Base-by-base conservation (phyloP, 2,329 filamentous ascomycete genomes). In the Sodiomyces alkalinus region DNA sequence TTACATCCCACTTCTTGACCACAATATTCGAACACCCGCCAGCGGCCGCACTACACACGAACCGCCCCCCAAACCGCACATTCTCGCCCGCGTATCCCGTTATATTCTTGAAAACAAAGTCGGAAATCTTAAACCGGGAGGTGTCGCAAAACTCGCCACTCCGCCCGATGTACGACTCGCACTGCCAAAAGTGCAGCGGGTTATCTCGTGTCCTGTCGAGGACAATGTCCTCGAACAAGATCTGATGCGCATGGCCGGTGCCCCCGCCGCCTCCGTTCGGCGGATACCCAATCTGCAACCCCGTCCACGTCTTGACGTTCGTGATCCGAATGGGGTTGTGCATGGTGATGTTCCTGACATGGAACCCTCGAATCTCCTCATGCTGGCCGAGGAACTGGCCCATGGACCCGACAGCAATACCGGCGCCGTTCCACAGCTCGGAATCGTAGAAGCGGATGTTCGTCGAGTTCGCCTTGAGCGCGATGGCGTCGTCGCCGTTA, bases 271-370 rank as follows among this genome's bases (percentile, higher is more conserved):
- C 68, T 11, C 68, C 67, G 36, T 74, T 73, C 2, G 66, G 67
- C 2, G 64, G 63, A 28, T 57, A 62, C 12, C 63, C 60, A 17
- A 53, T 52, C 19, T 53, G 53, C 7, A 60, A 45, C 12, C 62
- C 64, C 0, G 64, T 65, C 68, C 68, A 74, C 0, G 66, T 72
- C 49, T 74, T 73, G 33, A 72, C 43, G 37, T 68, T 67, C n/a
- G 52, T 54, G 2, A 53, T 60, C 34, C 67, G 57, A 1, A 53
- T 39, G 4, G 60, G 66, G 32, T 61, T 52, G 26, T 52, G 37
- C 28, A 57, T 56, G 3, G 48, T 50, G 18, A 68, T 53, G 38
- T 69, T 63, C 7, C 52, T 47, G 1, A 53, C 62, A 5, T 47
- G 51, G 19, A 72, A 49, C 31, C 60, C 55, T 39, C 65, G 53